Base-by-base conservation (phyloP, 31 red algal genomes). In the Odonthalia washingtoniensis region DNA sequence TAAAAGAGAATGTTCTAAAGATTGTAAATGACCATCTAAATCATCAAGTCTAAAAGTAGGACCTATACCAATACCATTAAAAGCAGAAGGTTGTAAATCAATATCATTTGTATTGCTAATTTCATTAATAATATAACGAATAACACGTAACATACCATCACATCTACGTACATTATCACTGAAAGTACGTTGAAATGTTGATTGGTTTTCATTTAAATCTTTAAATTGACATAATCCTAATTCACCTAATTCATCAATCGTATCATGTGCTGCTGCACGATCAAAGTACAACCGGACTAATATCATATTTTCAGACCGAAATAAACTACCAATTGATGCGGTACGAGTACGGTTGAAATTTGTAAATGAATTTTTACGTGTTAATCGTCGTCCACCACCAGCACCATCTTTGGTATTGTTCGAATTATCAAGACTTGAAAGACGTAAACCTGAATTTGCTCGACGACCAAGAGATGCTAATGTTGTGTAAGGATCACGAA, bases 261-360 rank as follows among this genome's bases (percentile, higher is more conserved):
- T 94, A 41, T 86, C 97, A 72, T 94, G 91, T 4, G 97, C 97
- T 6, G 97, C 97, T 38, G 83, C 89, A 40, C 92, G 81, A 44
- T 98, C 90, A 64, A 98, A 92, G 61, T 94, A 96, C 35, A 98
- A 81, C 5, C 94, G 86, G 36, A 96, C 74, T 24, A 84, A 78
- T 4, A 89, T 76, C 95, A 97, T 97, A 34, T 91, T 82, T 35
- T 90, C 91, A 2, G 95, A 97, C 43, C 95, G 91, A 80, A 97
- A 92, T 17, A 94, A 77, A 40, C 77, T 82, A 32, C 87, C 82
- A 46, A 95, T 88, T 31, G 62, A 86, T n/a, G 83, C 67, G 26
- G 77, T 90, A 78, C 87, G 87, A 41, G 26, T 83, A 39, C 87
- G 78, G 52, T 90, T 90, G 74, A 83, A 90, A 61, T 36, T 61